A percentile compares a stretch with the other conserved stretches of the same genome.
phyloP scores from a whole-genome alignment of 2,329 filamentous ascomycete species.

The Cytospora leucostoma region DNA sequence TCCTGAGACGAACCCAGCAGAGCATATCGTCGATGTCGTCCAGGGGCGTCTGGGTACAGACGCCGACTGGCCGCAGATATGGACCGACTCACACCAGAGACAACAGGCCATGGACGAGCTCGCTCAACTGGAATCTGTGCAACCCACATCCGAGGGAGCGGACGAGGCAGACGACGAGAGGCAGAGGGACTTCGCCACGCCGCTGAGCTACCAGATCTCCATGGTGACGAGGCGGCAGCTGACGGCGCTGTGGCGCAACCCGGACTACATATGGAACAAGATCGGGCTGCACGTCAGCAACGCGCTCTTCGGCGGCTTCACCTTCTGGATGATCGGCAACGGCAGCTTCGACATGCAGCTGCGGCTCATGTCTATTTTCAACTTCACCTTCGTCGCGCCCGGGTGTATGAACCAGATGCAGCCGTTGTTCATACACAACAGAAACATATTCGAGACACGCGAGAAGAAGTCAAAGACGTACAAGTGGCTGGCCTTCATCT shows the following conservation, averaged over 20 bases:
- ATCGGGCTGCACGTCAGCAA: slow-evolving; percentile 21
- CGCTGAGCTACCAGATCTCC: slow-evolving; percentile 63
- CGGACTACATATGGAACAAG: slow-evolving; percentile 67
- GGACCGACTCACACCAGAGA: slow-evolving; percentile 45
- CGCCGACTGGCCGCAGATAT: slow-evolving; percentile 64
- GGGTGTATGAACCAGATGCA: slow-evolving; percentile 61
- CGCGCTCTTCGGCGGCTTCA: slow-evolving; percentile 58
- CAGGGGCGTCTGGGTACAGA: slow-evolving; percentile 61
- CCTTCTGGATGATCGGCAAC: slow-evolving; percentile 60
- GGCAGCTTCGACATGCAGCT: slow-evolving; percentile 54
- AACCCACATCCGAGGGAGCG: background rate
- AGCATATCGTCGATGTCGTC: slow-evolving; percentile 58
- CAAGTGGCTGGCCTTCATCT: slow-evolving; percentile 60
- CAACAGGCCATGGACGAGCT: slow-evolving; percentile 37
- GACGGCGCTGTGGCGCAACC: slow-evolving; percentile 64
- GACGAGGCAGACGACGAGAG: slow-evolving; percentile 6
- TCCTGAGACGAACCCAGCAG: slow-evolving; percentile 52
- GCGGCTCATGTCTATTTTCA: slow-evolving; percentile 61
- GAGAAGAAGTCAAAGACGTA: slow-evolving; percentile 65
- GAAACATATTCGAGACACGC: slow-evolving; percentile 59
- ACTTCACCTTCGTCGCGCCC: slow-evolving; percentile 63
- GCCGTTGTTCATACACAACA: slow-evolving; percentile 57
- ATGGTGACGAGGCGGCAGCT: slow-evolving; percentile 66
- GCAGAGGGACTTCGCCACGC: slow-evolving; percentile 61
- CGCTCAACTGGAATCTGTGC: slow-evolving; percentile 42